Percentiles rank a stretch among this genome's conserved stretches.
Evolutionary conservation across 108 stramenopile genomes (phyloP).

Genomic region (Skeletonema potamos): DNA sequence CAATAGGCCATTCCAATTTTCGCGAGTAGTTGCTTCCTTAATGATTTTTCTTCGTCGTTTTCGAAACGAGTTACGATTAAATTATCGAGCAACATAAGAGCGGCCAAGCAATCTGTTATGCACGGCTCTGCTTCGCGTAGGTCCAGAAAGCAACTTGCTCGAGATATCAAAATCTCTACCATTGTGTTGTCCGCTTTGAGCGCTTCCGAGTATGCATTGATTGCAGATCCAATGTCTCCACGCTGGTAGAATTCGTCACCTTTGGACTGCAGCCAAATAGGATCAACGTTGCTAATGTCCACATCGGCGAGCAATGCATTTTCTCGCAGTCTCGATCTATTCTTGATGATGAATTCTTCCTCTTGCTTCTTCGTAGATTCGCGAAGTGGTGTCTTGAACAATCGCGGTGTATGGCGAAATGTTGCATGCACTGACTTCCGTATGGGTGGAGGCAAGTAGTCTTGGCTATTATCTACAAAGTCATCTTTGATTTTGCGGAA

Average conservation of each 20-base stretch:
- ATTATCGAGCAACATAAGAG: background rate
- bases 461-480: background rate
- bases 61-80: constrained; percentile 7
- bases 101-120: constrained; percentile 32
- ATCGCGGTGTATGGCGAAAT: constrained; percentile 57
- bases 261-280: constrained; percentile 46
- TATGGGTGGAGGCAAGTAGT: constrained; percentile 34
- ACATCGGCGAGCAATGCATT: constrained; percentile 31
- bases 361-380: constrained; percentile 55
- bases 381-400: constrained; percentile 67
- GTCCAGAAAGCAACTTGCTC: constrained; percentile 45
- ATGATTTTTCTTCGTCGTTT: background rate
- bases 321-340: constrained; percentile 46
- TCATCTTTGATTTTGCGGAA: constrained; percentile 7
- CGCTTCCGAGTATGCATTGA: constrained; percentile 55
- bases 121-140: constrained; percentile 24
- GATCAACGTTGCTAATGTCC: constrained; percentile 49
- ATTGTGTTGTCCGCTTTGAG: constrained; percentile 33
- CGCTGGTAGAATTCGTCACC: constrained; percentile 54
- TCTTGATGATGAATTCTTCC: constrained; percentile 62
- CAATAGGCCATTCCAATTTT: constrained; percentile 39
- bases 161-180: constrained; percentile 12
- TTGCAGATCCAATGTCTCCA: constrained; percentile 47
- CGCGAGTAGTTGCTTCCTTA: constrained; percentile 13
- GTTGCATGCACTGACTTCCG: constrained; percentile 14